These are phyloP conservation scores for Ogataea parapolymorpha DNA, from an alignment of 805 yeast species.

Conservation along the genomic window DNA sequence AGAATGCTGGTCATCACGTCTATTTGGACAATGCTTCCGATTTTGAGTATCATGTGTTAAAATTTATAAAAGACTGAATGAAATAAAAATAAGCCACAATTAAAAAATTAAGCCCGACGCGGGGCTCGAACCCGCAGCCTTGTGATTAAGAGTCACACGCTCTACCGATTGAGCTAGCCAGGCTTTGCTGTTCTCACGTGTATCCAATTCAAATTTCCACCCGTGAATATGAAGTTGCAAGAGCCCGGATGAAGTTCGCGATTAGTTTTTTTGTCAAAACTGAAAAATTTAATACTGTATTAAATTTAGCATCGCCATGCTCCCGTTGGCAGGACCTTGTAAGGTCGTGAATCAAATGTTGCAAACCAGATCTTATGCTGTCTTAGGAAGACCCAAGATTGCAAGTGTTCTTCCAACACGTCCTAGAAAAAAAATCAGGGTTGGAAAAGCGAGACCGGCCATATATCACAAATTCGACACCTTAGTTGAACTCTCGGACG, in stretches of 20 bases:
- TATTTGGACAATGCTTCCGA: constrained; percentile 47
- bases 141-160: constrained; percentile 29
- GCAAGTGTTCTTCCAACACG: constrained; percentile 38
- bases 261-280: constrained; percentile 1
- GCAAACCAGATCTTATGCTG: constrained; percentile 23
- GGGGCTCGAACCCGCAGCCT: constrained; percentile 29
- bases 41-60: constrained; percentile 27
- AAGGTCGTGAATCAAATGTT: not conserved
- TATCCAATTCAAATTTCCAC: not conserved
- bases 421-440: constrained; percentile 62
- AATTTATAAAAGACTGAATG: constrained; percentile 21
- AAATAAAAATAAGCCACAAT: not conserved
- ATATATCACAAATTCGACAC: constrained; percentile 89
- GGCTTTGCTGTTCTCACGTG: constrained; percentile 7
- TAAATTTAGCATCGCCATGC: not conserved
- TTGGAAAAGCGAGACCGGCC: constrained; percentile 92
- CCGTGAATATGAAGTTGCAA: too few relatives aligned
- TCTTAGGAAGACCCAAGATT: constrained; percentile 27
- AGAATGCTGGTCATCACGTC: constrained; percentile 52
- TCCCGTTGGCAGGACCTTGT: not conserved
- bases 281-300: constrained; percentile 2
- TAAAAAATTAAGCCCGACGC: constrained; percentile 21
- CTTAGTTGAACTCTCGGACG: constrained; percentile 87
- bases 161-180: constrained; percentile 29
- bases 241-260: not conserved